These are phyloP conservation scores for Phlebopus sp. DNA, from an alignment of 1,284 basidiomycete species.

Conservation along the genomic window DNA sequence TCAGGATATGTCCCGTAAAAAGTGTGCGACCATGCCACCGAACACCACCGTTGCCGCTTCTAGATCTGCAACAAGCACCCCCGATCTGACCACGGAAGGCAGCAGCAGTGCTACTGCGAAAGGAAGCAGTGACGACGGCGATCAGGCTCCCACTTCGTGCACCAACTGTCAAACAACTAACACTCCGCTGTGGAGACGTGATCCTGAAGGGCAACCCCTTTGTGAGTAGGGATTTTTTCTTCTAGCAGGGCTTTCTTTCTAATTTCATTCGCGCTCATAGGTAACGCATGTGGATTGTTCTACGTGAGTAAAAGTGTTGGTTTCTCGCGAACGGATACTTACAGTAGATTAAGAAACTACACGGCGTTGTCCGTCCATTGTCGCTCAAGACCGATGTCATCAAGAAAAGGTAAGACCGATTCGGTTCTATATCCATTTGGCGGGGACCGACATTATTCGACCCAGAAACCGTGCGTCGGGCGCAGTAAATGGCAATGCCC, in stretches of 20 bases:
- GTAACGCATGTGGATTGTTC: conserved; percentile 88
- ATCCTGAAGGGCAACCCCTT: conserved; percentile 92
- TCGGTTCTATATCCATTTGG: neutral
- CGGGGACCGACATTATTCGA: conserved; percentile 15
- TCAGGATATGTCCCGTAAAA: conserved; percentile 54
- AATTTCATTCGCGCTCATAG: conserved; percentile 33
- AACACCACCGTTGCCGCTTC: conserved; percentile 32
- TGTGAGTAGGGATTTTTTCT: conserved; percentile 48
- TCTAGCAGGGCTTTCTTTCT: neutral
- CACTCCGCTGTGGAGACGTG: conserved; percentile 92
- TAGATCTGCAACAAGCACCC: conserved; percentile 54
- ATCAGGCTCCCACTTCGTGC: conserved; percentile 76
- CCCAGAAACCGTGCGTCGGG: conserved; percentile 76
- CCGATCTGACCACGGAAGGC: conserved; percentile 42
- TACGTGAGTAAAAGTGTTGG: conserved; percentile 59
- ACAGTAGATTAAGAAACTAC: conserved; percentile 69
- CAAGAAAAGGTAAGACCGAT: conserved; percentile 78
- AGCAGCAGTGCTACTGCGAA: conserved; percentile 35
- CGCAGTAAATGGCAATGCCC: conserved; percentile 56
- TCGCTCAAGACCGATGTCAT: conserved; percentile 97
- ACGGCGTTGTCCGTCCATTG: conserved; percentile 90
- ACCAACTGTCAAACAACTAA: conserved; percentile 96
- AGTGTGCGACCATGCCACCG: conserved; percentile 36
- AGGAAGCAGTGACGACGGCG: conserved; percentile 61
- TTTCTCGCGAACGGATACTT: conserved; percentile 14